Evolutionary conservation across 2,329 filamentous ascomycete genomes (phyloP).

Genomic region (Cercospora sp.): DNA sequence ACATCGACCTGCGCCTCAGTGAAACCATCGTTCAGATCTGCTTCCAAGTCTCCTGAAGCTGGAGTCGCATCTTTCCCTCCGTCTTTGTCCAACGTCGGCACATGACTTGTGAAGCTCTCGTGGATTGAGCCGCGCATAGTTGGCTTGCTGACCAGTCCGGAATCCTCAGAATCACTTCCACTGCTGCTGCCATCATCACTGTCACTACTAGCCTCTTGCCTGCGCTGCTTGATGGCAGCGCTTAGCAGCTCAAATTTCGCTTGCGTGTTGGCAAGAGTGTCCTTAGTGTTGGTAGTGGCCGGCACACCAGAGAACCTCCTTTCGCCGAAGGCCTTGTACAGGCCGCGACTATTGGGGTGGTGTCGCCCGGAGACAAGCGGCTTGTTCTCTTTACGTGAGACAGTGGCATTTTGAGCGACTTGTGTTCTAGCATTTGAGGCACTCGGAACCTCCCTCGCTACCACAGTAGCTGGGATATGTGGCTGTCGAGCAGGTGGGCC

Average conservation of each 20-base stretch:
- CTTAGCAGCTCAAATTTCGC: constrained; percentile 8
- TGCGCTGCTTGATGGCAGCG: neutral
- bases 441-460: neutral
- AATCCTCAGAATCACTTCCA: constrained; percentile 8
- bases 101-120: constrained; percentile 17
- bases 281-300: neutral
- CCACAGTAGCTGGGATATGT: neutral
- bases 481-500: neutral
- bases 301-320: neutral
- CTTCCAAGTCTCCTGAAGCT: neutral
- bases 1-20: neutral
- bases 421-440: neutral
- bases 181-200: constrained; percentile 12
- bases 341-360: neutral
- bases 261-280: constrained; percentile 5
- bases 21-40: neutral
- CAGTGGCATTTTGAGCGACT: neutral
- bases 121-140: constrained; percentile 15
- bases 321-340: neutral
- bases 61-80: neutral
- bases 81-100: neutral
- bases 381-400: neutral
- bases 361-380: neutral
- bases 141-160: neutral
- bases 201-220: neutral